phyloP scores from a whole-genome alignment of 176 grass and related monocot species.

The Ensete glaucum region DNA sequence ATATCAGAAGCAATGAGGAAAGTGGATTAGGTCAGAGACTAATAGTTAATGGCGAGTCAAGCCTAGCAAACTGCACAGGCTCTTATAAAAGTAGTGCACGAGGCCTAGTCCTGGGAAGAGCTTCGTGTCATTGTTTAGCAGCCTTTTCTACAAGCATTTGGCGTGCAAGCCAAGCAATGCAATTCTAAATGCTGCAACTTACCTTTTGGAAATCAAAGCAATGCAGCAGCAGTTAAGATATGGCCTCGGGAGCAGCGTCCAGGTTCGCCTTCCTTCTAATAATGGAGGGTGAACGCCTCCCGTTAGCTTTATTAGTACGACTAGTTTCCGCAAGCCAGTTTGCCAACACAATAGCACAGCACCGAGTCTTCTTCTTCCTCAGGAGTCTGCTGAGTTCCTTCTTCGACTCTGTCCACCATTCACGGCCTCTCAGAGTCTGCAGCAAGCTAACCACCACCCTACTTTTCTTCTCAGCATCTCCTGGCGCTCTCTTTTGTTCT shows the following conservation, averaged over 20 bases:
- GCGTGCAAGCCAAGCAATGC: neutral
- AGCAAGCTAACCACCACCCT: neutral
- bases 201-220: constrained; percentile 9
- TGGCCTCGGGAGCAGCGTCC: constrained; percentile 2
- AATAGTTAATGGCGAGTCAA: neutral
- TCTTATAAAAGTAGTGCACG: neutral
- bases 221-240: neutral
- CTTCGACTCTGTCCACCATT: no score
- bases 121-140: neutral
- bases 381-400: no score
- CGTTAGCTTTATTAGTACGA: neutral
- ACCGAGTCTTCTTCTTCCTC: neutral
- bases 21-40: neutral
- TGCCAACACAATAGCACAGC: neutral
- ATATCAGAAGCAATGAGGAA: neutral
- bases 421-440: neutral
- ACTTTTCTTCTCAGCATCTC: neutral
- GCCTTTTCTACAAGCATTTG: neutral
- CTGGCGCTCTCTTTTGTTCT: no score
- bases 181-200: neutral
- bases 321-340: neutral
- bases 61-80: neutral
- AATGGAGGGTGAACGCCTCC: neutral
- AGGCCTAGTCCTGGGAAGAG: constrained; percentile 3
- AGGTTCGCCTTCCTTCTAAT: neutral